These are phyloP conservation scores for Claviceps arundinis DNA, from an alignment of 2,329 filamentous ascomycete genomes.

Conservation along the genomic window DNA sequence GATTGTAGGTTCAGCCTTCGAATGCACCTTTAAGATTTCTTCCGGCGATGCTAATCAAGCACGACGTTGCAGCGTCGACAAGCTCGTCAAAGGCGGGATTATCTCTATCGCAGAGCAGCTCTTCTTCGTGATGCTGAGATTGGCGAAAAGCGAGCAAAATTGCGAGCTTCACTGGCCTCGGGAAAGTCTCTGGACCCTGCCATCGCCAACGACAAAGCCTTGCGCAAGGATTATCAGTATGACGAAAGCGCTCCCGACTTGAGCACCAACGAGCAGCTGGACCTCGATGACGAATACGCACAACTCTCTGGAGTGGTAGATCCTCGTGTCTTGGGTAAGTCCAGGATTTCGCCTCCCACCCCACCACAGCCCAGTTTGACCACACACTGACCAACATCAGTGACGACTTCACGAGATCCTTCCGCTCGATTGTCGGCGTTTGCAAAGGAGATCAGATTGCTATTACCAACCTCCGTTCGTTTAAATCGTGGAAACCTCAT, in stretches of 20 bases:
- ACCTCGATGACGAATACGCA: conserved; percentile 80
- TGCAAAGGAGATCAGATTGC: conserved; percentile 76
- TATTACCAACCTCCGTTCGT: conserved; percentile 74
- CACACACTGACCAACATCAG: conserved; percentile 26
- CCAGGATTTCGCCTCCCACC: background rate
- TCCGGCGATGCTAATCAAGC: background rate
- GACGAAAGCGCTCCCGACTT: conserved; percentile 69
- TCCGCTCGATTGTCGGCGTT: conserved; percentile 77
- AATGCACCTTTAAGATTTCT: background rate
- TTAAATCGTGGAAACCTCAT: conserved; percentile 87
- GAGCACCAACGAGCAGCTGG: conserved; percentile 53
- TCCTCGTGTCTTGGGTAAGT: conserved; percentile 76
- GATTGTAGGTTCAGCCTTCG: conserved; percentile 4
- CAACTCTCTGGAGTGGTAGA: conserved; percentile 86
- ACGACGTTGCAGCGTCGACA: conserved; percentile 20
- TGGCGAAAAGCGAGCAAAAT: conserved; percentile 75
- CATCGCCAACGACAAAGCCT: conserved; percentile 72
- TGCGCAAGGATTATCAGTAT: conserved; percentile 84
- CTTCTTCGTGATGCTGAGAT: conserved; percentile 85
- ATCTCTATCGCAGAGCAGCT: conserved; percentile 81
- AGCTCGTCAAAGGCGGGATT: conserved; percentile 29
- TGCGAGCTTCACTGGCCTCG: conserved; percentile 75
- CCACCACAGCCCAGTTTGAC: background rate
- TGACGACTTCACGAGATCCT: conserved; percentile 83
- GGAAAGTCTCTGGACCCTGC: conserved; percentile 73